Base-by-base conservation (phyloP, 2,329 filamentous ascomycete genomes). In the Alternaria solani region DNA sequence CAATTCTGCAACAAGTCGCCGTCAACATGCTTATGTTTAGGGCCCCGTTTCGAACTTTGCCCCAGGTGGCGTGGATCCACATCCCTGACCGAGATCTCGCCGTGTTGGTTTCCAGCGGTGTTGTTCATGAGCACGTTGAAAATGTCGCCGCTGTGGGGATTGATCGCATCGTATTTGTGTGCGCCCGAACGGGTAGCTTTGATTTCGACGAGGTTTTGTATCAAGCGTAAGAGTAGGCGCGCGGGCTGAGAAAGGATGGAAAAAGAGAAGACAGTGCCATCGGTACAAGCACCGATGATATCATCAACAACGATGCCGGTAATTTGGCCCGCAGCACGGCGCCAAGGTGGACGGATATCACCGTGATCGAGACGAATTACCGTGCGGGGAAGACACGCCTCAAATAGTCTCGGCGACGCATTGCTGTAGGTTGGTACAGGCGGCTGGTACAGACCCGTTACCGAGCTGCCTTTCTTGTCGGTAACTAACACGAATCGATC, bases 161-260 rank as follows among this genome's bases (percentile, higher is more conserved):
- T 60, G 18, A 70, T 28, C 0, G 63, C 58, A 8, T 46, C 62
- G 51, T 63, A 63, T 14, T 65, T 66, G 2, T 61, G 59, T 8
- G 51, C 51, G 7, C 61, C 63, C 5, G 69, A 61, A 7, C 66
- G 62, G 4, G 48, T 60, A 7, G 55, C 51, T 47, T 72, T 72
- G 9, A 59, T 65, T 34, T 72, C 66, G 26, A 78, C 68, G 32
- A 96, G 75, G 59, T 90, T 89, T 71, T 96, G 89, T 1, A 97
- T 74, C 63, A 94, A 88, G 58, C 85, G 85, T 5, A 98, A 82
- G 4, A 96, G 81, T 7, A 84, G 83, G 87, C 90, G 91, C 7
- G 89, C 85, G 2, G 85, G 78, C 18, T 85, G 70, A 9, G 84
- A 81, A 0, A 98, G 79, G 14, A 94, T 79, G 1, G 86, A 86